Percentiles rank a stretch among this genome's conserved stretches.
Conservation (phyloP, 2,329 filamentous ascomycete genomes). For the Lecanicillium sp. region DNA sequence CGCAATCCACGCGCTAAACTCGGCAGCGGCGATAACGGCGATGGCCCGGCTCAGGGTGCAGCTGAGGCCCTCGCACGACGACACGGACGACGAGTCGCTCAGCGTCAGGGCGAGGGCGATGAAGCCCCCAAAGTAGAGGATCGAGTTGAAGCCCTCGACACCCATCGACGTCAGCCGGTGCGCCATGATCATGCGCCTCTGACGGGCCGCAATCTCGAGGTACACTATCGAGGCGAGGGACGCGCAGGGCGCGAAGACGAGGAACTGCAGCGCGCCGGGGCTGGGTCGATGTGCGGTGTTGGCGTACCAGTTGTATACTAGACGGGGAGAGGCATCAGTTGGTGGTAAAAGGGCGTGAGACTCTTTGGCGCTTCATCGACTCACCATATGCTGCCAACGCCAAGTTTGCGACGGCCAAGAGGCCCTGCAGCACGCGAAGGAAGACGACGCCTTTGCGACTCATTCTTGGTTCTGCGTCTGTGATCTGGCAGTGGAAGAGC, state of each 20-base stretch:
- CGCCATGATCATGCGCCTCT: constrained; percentile 38
- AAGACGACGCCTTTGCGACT: constrained; percentile 1
- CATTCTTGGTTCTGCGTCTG: constrained; percentile 3
- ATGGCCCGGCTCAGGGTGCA: constrained; percentile 50
- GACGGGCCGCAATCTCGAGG: constrained; percentile 38
- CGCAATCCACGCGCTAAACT: constrained; percentile 48
- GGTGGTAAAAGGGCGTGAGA: too few species aligned
- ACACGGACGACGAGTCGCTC: constrained; percentile 41
- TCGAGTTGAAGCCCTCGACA: constrained; percentile 44
- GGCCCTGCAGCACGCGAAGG: constrained; percentile 37
- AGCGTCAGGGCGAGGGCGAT: constrained; percentile 53
- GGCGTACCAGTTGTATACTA: constrained; percentile 58
- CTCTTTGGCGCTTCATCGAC: too few species aligned
- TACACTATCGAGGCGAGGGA: constrained; percentile 50
- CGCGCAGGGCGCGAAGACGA: constrained; percentile 49
- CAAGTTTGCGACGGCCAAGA: constrained; percentile 41
- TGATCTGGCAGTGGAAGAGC: background rate
- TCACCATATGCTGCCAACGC: constrained; percentile 46
- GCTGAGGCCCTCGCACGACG: constrained; percentile 42
- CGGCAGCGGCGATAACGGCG: constrained; percentile 47
- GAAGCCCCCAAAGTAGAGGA: constrained; percentile 56
- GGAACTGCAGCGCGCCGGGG: constrained; percentile 52
- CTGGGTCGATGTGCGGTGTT: constrained; percentile 46
- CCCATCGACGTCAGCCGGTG: constrained; percentile 44
- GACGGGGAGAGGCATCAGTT: too few species aligned